A percentile compares a stretch with the other conserved stretches of the same genome.
Evolutionary conservation across 768 basidiomycete genomes (phyloP).

Genomic region (Porpolomopsis calyptriformis): DNA sequence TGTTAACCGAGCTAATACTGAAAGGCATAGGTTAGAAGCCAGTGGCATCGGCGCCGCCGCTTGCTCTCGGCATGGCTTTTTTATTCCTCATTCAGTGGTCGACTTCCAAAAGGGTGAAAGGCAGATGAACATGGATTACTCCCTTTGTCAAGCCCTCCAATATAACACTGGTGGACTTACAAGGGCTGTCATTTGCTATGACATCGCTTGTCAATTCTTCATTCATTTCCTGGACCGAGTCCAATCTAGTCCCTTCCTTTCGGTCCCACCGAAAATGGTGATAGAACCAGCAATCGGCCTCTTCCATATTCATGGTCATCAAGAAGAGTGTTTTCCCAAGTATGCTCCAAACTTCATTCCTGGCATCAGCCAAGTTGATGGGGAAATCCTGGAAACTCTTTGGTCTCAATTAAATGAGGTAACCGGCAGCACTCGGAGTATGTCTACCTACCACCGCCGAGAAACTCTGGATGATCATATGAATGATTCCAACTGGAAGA

Average conservation of each 20-base stretch:
- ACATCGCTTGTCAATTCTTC: conserved; percentile 21
- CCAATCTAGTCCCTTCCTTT: conserved; percentile 3
- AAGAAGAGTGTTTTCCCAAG: conserved; percentile 7
- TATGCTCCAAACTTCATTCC: conserved; percentile 20
- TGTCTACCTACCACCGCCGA: conserved; percentile 19
- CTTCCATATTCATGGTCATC: conserved; percentile 15
- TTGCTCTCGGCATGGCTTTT: background rate
- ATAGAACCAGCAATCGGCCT: conserved; percentile 8
- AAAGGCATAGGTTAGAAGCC: background rate
- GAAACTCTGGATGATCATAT: conserved; percentile 29
- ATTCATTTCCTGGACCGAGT: conserved; percentile 13
- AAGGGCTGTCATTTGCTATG: conserved; percentile 17
- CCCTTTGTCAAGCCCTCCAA: conserved; percentile 14
- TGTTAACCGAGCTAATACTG: background rate
- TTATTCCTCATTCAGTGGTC: conserved; percentile 2
- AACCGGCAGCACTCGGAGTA: conserved; percentile 20
- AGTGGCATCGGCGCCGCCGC: background rate
- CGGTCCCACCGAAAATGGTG: background rate
- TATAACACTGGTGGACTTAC: background rate
- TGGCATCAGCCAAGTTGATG: conserved; percentile 20
- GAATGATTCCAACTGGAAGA: conserved; percentile 26
- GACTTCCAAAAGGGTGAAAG: conserved; percentile 16
- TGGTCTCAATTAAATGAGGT: conserved; percentile 22
- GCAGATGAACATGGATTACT: conserved; percentile 21
- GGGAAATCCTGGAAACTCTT: conserved; percentile 24